Evolutionary conservation across 2,329 filamentous ascomycete genomes (phyloP).

Genomic region (Sphaerostilbella broomeana): DNA sequence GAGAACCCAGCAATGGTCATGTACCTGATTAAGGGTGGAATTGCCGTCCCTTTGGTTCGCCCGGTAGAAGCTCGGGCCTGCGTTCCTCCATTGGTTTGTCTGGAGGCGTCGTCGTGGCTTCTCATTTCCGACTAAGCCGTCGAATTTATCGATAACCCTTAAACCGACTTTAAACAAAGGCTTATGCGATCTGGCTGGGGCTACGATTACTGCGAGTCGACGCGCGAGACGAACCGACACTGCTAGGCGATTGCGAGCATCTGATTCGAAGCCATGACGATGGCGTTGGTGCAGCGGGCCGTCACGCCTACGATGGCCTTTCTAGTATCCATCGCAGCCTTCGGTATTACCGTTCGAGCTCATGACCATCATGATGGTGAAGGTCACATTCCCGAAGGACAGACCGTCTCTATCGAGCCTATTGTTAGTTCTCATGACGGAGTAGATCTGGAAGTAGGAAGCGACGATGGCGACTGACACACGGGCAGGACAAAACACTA

Average conservation of each 20-base stretch:
- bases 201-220: background rate
- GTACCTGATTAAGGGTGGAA: background rate
- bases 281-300: conserved; percentile 11
- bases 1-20: background rate
- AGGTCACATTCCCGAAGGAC: conserved; percentile 59
- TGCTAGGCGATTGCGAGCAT: background rate
- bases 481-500: conserved; percentile 64
- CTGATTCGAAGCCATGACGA: conserved; percentile 2
- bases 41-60: conserved; percentile 3
- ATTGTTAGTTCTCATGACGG: conserved; percentile 56
- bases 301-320: conserved; percentile 15
- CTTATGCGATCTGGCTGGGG: conserved; percentile 4
- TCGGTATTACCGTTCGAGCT: conserved; percentile 22
- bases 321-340: conserved; percentile 19
- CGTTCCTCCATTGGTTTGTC: background rate
- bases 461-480: conserved; percentile 25
- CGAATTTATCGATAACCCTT: conserved; percentile 5
- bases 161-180: background rate
- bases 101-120: conserved; percentile 5
- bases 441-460: background rate
- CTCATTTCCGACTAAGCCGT: conserved; percentile 13
- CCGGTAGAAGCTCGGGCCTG: conserved; percentile 13
- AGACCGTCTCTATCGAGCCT: conserved; percentile 64
- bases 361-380: conserved; percentile 45
- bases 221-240: background rate